phyloP scores from a whole-genome alignment of 495 filamentous ascomycete species.

The Acidiella bohemica region DNA sequence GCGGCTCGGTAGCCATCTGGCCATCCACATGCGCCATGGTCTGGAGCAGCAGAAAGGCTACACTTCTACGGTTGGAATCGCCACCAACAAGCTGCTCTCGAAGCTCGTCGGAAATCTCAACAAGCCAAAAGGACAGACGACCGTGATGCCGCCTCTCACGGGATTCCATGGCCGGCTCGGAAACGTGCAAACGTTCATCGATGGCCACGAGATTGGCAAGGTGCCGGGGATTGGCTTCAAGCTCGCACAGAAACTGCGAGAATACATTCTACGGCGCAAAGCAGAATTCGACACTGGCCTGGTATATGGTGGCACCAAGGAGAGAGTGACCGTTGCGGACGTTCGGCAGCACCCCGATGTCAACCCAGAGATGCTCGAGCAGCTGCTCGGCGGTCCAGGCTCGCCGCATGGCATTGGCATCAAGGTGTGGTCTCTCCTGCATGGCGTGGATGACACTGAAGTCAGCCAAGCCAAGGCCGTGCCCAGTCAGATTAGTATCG shows the following conservation, averaged over 20 bases:
- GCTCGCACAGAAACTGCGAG: conserved; percentile 54
- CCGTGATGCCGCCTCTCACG: conserved; percentile 49
- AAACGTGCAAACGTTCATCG: conserved; percentile 57
- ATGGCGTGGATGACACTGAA: conserved; percentile 50
- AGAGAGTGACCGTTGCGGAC: conserved; percentile 49
- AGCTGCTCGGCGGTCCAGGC: conserved; percentile 54
- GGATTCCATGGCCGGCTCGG: conserved; percentile 20
- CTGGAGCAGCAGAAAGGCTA: conserved; percentile 71
- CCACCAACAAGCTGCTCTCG: conserved; percentile 69
- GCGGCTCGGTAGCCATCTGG: conserved; percentile 47
- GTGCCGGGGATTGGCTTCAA: conserved; percentile 79
- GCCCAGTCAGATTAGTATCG: conserved; percentile 84
- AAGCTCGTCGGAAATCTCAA: conserved; percentile 76
- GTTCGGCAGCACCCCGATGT: conserved; percentile 49
- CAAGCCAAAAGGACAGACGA: conserved; percentile 78
- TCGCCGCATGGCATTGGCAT: conserved; percentile 51
- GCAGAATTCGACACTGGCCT: conserved; percentile 31
- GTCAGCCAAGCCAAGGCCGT: conserved; percentile 58
- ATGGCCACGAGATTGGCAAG: conserved; percentile 61
- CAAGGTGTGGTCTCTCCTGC: conserved; percentile 47
- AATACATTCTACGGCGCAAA: conserved; percentile 40
- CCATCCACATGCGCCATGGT: conserved; percentile 50
- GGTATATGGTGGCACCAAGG: conserved; percentile 36
- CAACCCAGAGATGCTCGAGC: conserved; percentile 45
- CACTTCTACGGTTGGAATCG: conserved; percentile 74